Percentiles rank a stretch among this genome's conserved stretches.
Conservation (phyloP, 1,284 basidiomycete species). For the Apiotrichum veenhuisii region DNA sequence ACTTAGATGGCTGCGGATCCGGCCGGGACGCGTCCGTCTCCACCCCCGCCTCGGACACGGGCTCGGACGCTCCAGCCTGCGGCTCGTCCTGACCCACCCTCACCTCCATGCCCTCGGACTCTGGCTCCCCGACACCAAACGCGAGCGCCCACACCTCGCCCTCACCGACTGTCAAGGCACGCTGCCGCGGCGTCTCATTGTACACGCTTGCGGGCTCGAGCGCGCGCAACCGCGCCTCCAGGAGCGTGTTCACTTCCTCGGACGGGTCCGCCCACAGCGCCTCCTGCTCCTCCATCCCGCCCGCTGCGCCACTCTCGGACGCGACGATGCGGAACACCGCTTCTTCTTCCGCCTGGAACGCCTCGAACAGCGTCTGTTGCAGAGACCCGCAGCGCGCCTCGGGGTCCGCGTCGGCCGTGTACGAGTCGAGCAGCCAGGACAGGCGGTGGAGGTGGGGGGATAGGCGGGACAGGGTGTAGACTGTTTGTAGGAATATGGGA, state of each 20-base stretch:
- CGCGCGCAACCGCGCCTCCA: constrained; percentile 30
- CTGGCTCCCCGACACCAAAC: background rate
- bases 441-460: constrained; percentile 3
- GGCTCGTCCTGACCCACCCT: no score
- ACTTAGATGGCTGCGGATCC: no score
- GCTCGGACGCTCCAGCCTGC: no score
- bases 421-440: background rate
- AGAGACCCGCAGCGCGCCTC: constrained; percentile 1
- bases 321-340: background rate
- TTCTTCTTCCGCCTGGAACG: constrained; percentile 8
- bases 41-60: background rate
- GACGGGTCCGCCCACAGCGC: background rate
- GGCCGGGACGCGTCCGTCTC: background rate
- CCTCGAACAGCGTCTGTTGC: constrained; percentile 5
- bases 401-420: constrained; percentile 16
- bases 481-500: background rate
- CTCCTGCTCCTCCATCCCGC: background rate
- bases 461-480: background rate
- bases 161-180: constrained; percentile 33
- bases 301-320: background rate
- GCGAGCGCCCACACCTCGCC: constrained; percentile 26
- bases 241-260: background rate
- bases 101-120: background rate
- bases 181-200: constrained; percentile 38
- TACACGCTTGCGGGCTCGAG: constrained; percentile 25